phyloP scores from a whole-genome alignment of 1,139 yeast genomes.

The Geotrichum europaeum region DNA sequence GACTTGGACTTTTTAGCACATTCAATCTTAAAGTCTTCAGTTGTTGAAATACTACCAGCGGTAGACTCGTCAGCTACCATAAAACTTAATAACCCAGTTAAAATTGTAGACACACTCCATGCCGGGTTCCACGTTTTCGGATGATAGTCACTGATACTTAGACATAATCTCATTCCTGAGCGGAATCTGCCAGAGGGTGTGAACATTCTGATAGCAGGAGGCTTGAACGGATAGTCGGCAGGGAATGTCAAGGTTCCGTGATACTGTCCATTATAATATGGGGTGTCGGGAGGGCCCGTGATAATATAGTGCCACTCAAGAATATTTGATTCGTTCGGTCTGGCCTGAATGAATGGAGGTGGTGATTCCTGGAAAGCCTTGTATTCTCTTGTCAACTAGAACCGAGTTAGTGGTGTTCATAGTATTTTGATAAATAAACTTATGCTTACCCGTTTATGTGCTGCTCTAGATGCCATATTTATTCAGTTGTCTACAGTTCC shows the following conservation, averaged over 20 bases:
- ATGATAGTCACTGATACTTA: conserved; percentile 87
- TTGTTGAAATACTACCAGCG: conserved; percentile 12
- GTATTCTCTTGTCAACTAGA: conserved; percentile 65
- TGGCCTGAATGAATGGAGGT: conserved; percentile 75
- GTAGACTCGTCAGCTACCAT: conserved; percentile 45
- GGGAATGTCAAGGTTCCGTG: conserved; percentile 86
- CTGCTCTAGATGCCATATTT: conserved; percentile 35
- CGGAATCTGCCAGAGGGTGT: conserved; percentile 76
- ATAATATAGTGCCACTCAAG: conserved; percentile 75
- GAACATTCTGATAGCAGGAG: conserved; percentile 84
- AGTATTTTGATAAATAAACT: background rate
- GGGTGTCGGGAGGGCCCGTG: conserved; percentile 83
- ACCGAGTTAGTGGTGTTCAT: conserved; percentile 1
- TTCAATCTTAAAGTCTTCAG: conserved; percentile 1
- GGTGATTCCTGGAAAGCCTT: conserved; percentile 67
- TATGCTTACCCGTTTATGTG: conserved; percentile 32
- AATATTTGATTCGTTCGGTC: conserved; percentile 74
- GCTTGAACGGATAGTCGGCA: conserved; percentile 82
- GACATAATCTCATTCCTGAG: conserved; percentile 71
- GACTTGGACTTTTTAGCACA: conserved; percentile 7
- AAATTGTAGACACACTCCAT: conserved; percentile 84
- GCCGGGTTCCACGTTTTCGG: conserved; percentile 95
- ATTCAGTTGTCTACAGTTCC: background rate
- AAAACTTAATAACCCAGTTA: conserved; percentile 78
- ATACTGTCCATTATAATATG: conserved; percentile 80